These are phyloP conservation scores for Naganishia onofrii DNA, from an alignment of 768 basidiomycete genomes.

Conservation along the genomic window DNA sequence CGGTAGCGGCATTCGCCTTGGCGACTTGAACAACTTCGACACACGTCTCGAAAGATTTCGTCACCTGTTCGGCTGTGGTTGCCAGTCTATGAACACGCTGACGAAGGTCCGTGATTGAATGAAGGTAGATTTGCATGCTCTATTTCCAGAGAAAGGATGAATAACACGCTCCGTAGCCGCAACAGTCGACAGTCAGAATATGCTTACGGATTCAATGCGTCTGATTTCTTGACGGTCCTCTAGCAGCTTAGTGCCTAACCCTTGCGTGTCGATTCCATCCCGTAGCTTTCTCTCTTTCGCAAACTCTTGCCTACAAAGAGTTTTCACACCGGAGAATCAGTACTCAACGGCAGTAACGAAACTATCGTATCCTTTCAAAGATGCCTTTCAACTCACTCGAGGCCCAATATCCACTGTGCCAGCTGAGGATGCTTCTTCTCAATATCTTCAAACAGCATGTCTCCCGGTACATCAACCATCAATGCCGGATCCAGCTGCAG, in stretches of 20 bases:
- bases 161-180: not conserved
- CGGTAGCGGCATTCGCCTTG: constrained; percentile 19
- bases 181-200: not conserved
- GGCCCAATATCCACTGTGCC: constrained; percentile 21
- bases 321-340: not conserved
- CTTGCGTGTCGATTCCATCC: constrained; percentile 26
- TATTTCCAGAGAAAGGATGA: not conserved
- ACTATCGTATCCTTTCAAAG: too few relatives aligned
- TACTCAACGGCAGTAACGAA: not conserved
- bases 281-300: constrained; percentile 18
- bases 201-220: constrained; percentile 14
- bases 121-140: constrained; percentile 30
- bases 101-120: constrained; percentile 24
- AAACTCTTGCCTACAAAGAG: constrained; percentile 21
- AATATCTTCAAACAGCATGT: constrained; percentile 31
- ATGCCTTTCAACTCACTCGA: constrained; percentile 21
- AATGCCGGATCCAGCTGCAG: constrained; percentile 23
- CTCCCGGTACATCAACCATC: constrained; percentile 23
- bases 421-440: constrained; percentile 27
- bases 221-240: constrained; percentile 28
- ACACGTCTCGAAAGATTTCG: constrained; percentile 24
- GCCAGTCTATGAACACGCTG: constrained; percentile 19
- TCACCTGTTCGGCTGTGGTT: constrained; percentile 10
- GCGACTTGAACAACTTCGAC: constrained; percentile 26
- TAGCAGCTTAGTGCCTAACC: constrained; percentile 14